phyloP scores from a whole-genome alignment of 768 basidiomycete genomes.

The Macrolepiota dolichaula region DNA sequence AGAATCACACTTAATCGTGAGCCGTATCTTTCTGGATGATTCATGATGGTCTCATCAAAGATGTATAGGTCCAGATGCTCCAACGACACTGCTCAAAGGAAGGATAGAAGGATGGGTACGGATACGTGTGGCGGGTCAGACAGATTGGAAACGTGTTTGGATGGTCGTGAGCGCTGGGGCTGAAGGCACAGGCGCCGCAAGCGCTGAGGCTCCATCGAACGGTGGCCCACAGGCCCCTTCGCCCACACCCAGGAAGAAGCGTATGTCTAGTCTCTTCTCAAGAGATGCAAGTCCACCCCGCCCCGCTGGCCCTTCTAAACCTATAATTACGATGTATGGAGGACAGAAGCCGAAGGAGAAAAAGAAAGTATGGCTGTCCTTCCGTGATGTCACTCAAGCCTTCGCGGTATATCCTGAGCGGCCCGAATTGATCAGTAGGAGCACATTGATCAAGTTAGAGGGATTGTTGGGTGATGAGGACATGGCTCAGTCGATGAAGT shows the following conservation, averaged over 20 bases:
- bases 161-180: slow-evolving; percentile 61
- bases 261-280: slow-evolving; percentile 70
- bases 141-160: slow-evolving; percentile 94
- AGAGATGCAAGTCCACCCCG: slow-evolving; percentile 33
- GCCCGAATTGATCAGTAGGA: slow-evolving; percentile 85
- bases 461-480: slow-evolving; percentile 80
- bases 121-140: slow-evolving; percentile 92
- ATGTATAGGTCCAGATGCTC: slow-evolving; percentile 43
- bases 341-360: slow-evolving; percentile 71
- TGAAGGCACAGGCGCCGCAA: slow-evolving; percentile 20
- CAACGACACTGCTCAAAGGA: slow-evolving; percentile 63
- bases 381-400: slow-evolving; percentile 73
- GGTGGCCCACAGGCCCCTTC: neutral
- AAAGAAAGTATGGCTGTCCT: slow-evolving; percentile 67
- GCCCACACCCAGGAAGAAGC: slow-evolving; percentile 37
- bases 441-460: slow-evolving; percentile 91
- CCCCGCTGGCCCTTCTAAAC: slow-evolving; percentile 26
- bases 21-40: slow-evolving; percentile 12
- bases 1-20: slow-evolving; percentile 61
- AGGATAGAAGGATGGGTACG: slow-evolving; percentile 90
- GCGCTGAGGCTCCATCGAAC: slow-evolving; percentile 2
- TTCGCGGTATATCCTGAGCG: slow-evolving; percentile 96
- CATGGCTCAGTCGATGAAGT: slow-evolving; percentile 57
- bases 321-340: slow-evolving; percentile 53
- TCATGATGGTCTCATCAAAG: slow-evolving; percentile 1